Evolutionary conservation across 2,329 filamentous ascomycete genomes (phyloP).

Genomic region (Sordariomycetes sp.): DNA sequence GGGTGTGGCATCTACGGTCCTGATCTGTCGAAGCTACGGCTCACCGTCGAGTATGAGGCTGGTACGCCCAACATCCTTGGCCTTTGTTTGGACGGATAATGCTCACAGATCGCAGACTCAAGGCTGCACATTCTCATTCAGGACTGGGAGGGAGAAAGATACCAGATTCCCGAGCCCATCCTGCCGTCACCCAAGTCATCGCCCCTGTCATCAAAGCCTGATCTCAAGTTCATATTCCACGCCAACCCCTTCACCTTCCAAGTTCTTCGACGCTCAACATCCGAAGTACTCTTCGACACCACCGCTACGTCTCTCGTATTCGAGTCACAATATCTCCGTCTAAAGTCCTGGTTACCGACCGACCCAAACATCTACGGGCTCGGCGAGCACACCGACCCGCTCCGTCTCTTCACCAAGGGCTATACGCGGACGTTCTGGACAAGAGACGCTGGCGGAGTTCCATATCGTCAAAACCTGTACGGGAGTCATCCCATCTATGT

Average conservation of each 20-base stretch:
- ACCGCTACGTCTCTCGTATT: constrained; percentile 59
- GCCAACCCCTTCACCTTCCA: constrained; percentile 57
- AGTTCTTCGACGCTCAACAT: constrained; percentile 31
- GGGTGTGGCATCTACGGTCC: constrained; percentile 72
- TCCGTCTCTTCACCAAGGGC: constrained; percentile 58
- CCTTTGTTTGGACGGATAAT: too few species aligned
- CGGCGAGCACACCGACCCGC: constrained; percentile 66
- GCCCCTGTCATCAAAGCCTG: constrained; percentile 17
- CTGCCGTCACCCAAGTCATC: constrained; percentile 40
- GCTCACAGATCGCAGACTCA: constrained; percentile 31
- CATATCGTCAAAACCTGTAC: constrained; percentile 61
- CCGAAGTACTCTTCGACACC: constrained; percentile 59
- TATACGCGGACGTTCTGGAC: constrained; percentile 58
- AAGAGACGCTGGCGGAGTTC: constrained; percentile 54
- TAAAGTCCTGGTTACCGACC: constrained; percentile 60
- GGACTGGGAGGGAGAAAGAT: constrained; percentile 60
- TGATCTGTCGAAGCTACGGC: constrained; percentile 56
- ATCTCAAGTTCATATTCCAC: constrained; percentile 36
- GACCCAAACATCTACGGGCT: constrained; percentile 68
- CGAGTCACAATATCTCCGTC: constrained; percentile 66
- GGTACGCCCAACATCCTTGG: constrained; percentile 8
- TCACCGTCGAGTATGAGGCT: constrained; percentile 44
- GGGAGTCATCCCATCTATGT: constrained; percentile 72
- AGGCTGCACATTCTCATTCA: constrained; percentile 68
- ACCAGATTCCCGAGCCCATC: constrained; percentile 64